These are phyloP conservation scores for Calonectria montana DNA, from an alignment of 2,329 filamentous ascomycete species.

Conservation along the genomic window DNA sequence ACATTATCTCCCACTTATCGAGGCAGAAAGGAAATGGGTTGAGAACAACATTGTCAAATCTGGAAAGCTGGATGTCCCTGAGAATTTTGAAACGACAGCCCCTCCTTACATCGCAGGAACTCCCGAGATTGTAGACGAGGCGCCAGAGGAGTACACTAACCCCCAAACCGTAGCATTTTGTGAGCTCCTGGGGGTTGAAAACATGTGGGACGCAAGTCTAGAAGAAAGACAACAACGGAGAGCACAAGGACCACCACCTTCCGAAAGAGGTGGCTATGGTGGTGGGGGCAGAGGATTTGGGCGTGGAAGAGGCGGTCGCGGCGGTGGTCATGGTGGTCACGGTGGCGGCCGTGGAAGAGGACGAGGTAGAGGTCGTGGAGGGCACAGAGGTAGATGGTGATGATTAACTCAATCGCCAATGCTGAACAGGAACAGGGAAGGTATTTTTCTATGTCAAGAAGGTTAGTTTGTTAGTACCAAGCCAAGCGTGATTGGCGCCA, in stretches of 20 bases:
- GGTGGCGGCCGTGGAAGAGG: constrained; percentile 39
- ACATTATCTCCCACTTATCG: constrained; percentile 75
- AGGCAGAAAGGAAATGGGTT: constrained; percentile 81
- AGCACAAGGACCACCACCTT: constrained; percentile 65
- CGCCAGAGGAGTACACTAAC: constrained; percentile 85
- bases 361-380: constrained; percentile 19
- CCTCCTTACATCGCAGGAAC: constrained; percentile 72
- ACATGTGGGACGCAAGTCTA: constrained; percentile 78
- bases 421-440: neutral
- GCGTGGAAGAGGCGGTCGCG: constrained; percentile 50
- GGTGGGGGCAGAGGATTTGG: constrained; percentile 51
- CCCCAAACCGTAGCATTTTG: constrained; percentile 89
- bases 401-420: neutral
- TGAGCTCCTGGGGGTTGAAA: constrained; percentile 78
- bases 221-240: constrained; percentile 74
- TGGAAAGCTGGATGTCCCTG: constrained; percentile 75
- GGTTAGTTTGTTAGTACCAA: neutral
- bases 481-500: neutral
- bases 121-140: constrained; percentile 68
- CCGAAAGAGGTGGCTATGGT: constrained; percentile 49
- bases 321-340: constrained; percentile 47
- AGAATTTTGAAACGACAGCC: constrained; percentile 83
- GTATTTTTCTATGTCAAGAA: neutral
- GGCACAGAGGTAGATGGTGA: constrained; percentile 36
- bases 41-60: constrained; percentile 76